phyloP scores from a whole-genome alignment of 495 filamentous ascomycete species.

The Talaromyces stipitatus region DNA sequence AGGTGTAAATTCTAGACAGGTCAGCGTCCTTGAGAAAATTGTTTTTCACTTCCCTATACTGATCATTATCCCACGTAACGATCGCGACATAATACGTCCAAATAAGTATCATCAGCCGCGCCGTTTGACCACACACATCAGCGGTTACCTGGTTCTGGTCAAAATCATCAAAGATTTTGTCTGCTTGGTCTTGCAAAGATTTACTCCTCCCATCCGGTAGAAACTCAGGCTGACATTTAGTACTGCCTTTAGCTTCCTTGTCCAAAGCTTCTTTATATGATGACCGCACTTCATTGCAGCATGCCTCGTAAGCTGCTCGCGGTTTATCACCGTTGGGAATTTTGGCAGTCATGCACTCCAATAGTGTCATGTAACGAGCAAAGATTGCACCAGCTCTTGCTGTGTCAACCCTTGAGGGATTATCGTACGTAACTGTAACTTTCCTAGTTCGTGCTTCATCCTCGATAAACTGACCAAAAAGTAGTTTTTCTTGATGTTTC shows the following conservation, averaged over 20 bases:
- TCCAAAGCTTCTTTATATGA: background rate
- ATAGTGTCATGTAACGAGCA: background rate
- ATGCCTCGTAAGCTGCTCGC: background rate
- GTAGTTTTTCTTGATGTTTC: background rate
- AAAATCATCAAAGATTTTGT: background rate
- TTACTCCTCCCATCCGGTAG: background rate
- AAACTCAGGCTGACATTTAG: background rate
- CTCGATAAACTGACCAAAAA: background rate
- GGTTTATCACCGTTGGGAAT: background rate
- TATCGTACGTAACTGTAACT: background rate
- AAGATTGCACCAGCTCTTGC: background rate
- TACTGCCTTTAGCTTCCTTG: background rate
- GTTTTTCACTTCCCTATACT: background rate
- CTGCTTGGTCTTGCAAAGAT: background rate
- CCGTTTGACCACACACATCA: background rate
- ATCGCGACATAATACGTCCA: background rate
- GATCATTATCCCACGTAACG: background rate
- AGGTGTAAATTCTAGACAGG: background rate
- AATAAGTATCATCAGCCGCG: background rate
- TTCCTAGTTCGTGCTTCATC: background rate
- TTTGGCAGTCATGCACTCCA: background rate
- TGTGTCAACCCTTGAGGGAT: background rate
- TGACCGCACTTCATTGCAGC: background rate
- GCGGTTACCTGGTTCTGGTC: background rate
- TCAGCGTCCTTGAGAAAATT: background rate